Conservation (phyloP, 306 rosid genomes). For the Inga oerstediana region DNA sequence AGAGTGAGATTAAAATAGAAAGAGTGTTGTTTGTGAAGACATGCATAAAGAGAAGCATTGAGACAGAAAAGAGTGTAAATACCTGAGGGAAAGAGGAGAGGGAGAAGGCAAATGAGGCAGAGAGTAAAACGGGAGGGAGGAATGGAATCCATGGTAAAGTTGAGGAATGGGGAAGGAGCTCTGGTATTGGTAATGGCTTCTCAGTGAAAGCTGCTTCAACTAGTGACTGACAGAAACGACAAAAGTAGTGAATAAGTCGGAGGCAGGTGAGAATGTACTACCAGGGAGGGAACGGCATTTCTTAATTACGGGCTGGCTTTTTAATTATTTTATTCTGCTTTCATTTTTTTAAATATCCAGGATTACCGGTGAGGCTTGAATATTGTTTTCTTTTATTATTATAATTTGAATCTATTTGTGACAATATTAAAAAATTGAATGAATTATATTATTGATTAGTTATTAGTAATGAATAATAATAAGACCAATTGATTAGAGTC, state of each 20-base stretch:
- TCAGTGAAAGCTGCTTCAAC: neutral
- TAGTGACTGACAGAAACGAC: neutral
- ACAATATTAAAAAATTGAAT: too few species aligned
- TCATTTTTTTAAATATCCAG: neutral
- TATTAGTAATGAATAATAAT: too few species aligned
- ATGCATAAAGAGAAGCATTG: neutral
- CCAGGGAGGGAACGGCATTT: neutral
- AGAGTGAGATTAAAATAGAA: neutral
- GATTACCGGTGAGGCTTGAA: neutral
- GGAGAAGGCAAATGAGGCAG: neutral
- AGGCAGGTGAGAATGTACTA: neutral
- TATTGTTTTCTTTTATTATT: too few species aligned
- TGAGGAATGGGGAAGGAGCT: neutral
- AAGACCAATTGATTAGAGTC: too few species aligned
- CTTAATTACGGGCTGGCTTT: neutral
- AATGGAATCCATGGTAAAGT: neutral
- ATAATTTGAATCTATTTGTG: too few species aligned
- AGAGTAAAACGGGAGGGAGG: neutral
- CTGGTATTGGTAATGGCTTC: neutral
- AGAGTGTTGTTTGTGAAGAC: neutral
- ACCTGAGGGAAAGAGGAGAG: neutral
- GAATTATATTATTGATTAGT: too few species aligned
- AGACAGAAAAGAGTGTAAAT: neutral
- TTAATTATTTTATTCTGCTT: neutral
- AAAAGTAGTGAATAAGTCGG: neutral